phyloP scores from a whole-genome alignment of 805 yeast genomes.

The Blastobotrys chiropterorum region DNA sequence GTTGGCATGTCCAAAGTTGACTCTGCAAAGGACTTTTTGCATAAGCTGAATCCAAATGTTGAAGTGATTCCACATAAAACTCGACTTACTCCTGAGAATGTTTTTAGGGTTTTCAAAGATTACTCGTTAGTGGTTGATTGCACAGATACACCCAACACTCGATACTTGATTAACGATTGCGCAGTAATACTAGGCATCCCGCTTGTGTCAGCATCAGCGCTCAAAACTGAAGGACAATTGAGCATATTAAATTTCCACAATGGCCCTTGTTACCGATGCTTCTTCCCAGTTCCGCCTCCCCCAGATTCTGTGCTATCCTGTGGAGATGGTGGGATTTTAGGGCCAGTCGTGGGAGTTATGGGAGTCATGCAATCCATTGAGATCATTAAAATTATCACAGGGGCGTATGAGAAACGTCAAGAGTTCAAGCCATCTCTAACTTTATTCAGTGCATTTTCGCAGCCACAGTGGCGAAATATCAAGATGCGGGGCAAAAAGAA shows the following conservation, averaged over 20 bases:
- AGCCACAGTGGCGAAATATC: constrained; percentile 57
- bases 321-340: constrained; percentile 88
- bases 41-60: constrained; percentile 63
- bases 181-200: constrained; percentile 64
- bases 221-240: constrained; percentile 87
- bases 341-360: constrained; percentile 91
- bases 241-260: constrained; percentile 59
- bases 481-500: constrained; percentile 67
- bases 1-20: constrained; percentile 72
- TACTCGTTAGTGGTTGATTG: constrained; percentile 86
- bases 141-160: constrained; percentile 84
- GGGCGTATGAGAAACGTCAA: constrained; percentile 38
- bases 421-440: constrained; percentile 64
- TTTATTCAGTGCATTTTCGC: constrained; percentile 44
- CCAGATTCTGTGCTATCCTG: constrained; percentile 79
- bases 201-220: constrained; percentile 85
- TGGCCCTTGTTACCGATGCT: constrained; percentile 94
- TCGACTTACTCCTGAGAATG: constrained; percentile 49
- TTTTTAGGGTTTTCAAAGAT: constrained; percentile 48
- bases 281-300: constrained; percentile 86
- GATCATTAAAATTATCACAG: constrained; percentile 65
- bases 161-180: constrained; percentile 83
- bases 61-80: constrained; percentile 45
- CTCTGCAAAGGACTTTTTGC: constrained; percentile 58
- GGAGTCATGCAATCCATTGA: constrained; percentile 89